Conservation (phyloP, 139 green algal species). For the Asterochloris erici region DNA sequence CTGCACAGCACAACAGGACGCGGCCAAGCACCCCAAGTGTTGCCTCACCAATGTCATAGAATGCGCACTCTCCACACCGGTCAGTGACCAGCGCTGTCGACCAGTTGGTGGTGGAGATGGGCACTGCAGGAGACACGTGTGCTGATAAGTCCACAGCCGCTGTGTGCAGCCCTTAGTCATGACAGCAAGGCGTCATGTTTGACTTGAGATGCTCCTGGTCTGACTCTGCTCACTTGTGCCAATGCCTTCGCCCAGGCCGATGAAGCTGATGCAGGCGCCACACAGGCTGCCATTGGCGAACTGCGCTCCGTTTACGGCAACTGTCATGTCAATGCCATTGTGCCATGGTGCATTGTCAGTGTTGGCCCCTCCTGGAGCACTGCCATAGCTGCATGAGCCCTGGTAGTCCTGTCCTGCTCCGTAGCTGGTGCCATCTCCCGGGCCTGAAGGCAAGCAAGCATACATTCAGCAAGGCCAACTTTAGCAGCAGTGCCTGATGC, state of each 20-base stretch:
- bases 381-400: conserved; percentile 27
- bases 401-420: conserved; percentile 17
- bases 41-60: conserved; percentile 5
- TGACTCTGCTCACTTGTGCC: conserved; percentile 13
- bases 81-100: conserved; percentile 13
- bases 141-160: background rate
- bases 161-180: background rate
- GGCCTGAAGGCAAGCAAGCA: background rate
- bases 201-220: background rate
- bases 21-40: too few species aligned
- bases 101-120: background rate
- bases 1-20: too few species aligned
- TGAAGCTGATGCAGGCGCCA: conserved; percentile 29
- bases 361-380: conserved; percentile 22
- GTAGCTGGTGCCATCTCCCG: conserved; percentile 23
- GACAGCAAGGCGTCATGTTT: conserved; percentile 14
- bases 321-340: conserved; percentile 9
- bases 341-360: conserved; percentile 17
- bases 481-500: background rate
- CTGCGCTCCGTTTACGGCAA: conserved; percentile 27
- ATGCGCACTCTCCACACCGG: conserved; percentile 27
- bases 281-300: conserved; percentile 13
- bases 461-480: background rate
- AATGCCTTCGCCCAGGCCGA: conserved; percentile 22
- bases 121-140: background rate